A percentile compares a stretch with the other conserved stretches of the same genome.
These are phyloP conservation scores for Sporobolus alterniflorus DNA, from an alignment of 202 grass and related monocot species.

Conservation along the genomic window DNA sequence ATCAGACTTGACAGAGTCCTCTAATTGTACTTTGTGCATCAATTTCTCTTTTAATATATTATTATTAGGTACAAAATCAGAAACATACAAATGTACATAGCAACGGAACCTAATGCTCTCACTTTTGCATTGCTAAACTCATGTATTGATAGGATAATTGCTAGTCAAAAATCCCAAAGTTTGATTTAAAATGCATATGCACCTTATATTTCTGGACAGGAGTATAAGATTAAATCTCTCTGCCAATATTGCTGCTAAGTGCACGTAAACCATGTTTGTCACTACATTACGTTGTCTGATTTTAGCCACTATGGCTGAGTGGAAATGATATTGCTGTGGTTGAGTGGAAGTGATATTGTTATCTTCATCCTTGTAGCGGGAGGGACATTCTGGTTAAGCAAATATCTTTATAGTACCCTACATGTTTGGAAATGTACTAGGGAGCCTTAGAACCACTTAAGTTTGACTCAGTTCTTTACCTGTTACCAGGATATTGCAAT, in stretches of 20 bases:
- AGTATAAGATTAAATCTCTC: neutral
- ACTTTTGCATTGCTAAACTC: neutral
- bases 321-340: too few relatives aligned
- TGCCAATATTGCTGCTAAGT: neutral
- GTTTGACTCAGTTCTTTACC: too few relatives aligned
- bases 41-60: neutral
- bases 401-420: neutral
- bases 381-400: neutral
- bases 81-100: neutral
- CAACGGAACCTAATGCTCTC: neutral
- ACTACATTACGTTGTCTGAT: neutral
- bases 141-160: too few relatives aligned
- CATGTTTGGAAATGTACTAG: neutral
- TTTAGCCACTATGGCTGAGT: constrained; percentile 9
- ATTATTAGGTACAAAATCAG: neutral
- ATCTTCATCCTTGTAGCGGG: constrained; percentile 1
- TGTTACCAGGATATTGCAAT: too few relatives aligned
- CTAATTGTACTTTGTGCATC: neutral
- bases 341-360: neutral
- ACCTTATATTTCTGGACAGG: too few relatives aligned
- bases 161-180: too few relatives aligned
- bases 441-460: too few relatives aligned
- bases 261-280: too few relatives aligned
- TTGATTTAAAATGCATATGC: too few relatives aligned
- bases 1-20: neutral